These are phyloP conservation scores for Zygoascus tannicola DNA, from an alignment of 805 yeast genomes.

Conservation along the genomic window DNA sequence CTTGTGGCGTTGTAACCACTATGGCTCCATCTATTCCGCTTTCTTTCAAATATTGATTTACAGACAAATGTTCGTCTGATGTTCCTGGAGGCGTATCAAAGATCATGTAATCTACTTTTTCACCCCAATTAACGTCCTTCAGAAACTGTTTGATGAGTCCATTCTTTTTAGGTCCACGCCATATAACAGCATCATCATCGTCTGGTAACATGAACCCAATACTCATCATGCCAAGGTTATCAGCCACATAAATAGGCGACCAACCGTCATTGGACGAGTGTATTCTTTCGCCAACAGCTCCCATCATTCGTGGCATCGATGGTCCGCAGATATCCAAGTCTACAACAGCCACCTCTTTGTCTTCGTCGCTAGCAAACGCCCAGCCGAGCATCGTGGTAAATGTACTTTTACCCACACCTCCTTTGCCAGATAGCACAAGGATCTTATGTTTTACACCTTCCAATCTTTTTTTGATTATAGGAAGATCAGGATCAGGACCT, in stretches of 20 bases:
- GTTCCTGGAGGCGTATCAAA: constrained; percentile 99
- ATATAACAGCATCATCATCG: constrained; percentile 85
- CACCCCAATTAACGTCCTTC: constrained; percentile 93
- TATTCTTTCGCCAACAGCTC: constrained; percentile 75
- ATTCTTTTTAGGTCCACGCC: constrained; percentile 97
- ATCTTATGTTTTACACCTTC: constrained; percentile 65
- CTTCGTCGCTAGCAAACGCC: constrained; percentile 75
- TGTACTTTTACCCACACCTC: constrained; percentile 97
- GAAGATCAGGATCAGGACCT: constrained; percentile 93
- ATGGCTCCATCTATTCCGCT: constrained; percentile 93
- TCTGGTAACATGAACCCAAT: constrained; percentile 93
- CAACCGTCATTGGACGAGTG: constrained; percentile 90
- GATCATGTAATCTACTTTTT: constrained; percentile 59
- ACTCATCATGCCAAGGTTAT: constrained; percentile 90
- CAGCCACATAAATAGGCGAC: constrained; percentile 94
- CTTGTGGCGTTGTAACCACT: constrained; percentile 95
- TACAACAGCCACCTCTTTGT: constrained; percentile 88
- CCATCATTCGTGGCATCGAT: constrained; percentile 87
- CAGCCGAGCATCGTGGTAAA: constrained; percentile 93
- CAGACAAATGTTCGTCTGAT: constrained; percentile 90
- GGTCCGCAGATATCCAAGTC: constrained; percentile 98
- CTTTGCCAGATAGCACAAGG: constrained; percentile 52
- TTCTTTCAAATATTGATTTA: constrained; percentile 78
- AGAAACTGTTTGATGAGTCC: constrained; percentile 87
- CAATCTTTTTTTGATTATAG: constrained; percentile 60